A percentile compares a stretch with the other conserved stretches of the same genome.
phyloP scores from a whole-genome alignment of 768 basidiomycete species.

The Rhizopogon vesiculosus region DNA sequence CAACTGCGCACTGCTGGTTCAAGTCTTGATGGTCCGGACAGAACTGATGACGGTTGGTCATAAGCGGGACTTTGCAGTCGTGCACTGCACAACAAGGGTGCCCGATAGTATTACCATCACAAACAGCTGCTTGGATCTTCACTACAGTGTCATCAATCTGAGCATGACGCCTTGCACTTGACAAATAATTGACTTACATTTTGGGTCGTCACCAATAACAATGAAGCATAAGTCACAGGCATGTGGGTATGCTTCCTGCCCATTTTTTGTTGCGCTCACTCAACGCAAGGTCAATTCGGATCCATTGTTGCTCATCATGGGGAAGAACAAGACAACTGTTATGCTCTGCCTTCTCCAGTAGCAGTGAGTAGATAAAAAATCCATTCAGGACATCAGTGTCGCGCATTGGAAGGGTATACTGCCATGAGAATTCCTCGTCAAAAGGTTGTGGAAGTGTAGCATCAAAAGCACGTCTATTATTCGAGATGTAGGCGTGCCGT shows the following conservation, averaged over 20 bases:
- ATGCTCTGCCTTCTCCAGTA: constrained; percentile 14
- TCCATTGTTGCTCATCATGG: not conserved
- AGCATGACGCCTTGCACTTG: not conserved
- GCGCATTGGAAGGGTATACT: constrained; percentile 4
- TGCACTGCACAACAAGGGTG: constrained; percentile 26
- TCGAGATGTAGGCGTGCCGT: not conserved
- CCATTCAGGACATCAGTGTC: constrained; percentile 16
- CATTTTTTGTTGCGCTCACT: constrained; percentile 2
- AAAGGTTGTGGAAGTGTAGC: not conserved
- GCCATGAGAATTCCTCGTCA: not conserved
- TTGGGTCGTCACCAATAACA: not conserved
- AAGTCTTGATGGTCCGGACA: constrained; percentile 16
- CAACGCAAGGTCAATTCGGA: not conserved
- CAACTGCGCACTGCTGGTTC: constrained; percentile 14
- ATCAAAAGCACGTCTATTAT: not conserved
- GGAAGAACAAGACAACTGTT: constrained; percentile 6
- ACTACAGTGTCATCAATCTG: not conserved
- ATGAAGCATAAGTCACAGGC: constrained; percentile 8
- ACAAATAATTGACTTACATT: not conserved
- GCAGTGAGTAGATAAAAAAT: constrained; percentile 15
- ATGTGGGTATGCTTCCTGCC: constrained; percentile 8
- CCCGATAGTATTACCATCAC: constrained; percentile 20
- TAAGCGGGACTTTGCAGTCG: constrained; percentile 20
- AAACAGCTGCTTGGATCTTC: constrained; percentile 5
- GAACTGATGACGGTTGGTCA: constrained; percentile 13